A percentile compares a stretch with the other conserved stretches of the same genome.
Conservation (phyloP, 768 basidiomycete species). For the Leccinum subtestaceum region DNA sequence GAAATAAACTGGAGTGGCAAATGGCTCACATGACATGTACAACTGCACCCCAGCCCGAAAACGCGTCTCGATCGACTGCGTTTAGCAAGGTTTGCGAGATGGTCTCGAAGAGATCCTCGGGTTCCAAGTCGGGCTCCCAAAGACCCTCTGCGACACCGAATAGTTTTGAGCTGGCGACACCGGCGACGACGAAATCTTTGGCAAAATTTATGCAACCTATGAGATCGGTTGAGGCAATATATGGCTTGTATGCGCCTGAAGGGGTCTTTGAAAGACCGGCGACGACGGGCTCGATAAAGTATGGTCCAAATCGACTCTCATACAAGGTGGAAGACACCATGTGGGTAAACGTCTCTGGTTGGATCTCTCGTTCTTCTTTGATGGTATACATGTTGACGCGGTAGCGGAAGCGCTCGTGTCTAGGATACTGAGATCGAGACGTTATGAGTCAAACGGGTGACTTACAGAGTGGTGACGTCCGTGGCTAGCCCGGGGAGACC, state of each 20-base stretch:
- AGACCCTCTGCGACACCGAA: constrained; percentile 97
- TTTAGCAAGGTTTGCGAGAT: constrained; percentile 95
- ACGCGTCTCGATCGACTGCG: constrained; percentile 93
- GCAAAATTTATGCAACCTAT: constrained; percentile 93
- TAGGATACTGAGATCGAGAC: constrained; percentile 30
- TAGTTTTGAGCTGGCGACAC: constrained; percentile 87
- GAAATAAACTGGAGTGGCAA: constrained; percentile 6
- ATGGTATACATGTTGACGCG: constrained; percentile 99
- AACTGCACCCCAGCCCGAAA: constrained; percentile 94
- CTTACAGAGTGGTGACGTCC: constrained; percentile 89
- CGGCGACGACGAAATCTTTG: constrained; percentile 95
- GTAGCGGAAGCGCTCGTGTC: constrained; percentile 88
- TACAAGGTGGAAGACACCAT: constrained; percentile 95
- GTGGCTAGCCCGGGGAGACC: constrained; percentile 92
- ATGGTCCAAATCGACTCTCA: constrained; percentile 93
- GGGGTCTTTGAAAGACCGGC: constrained; percentile 81
- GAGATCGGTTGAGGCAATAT: constrained; percentile 92
- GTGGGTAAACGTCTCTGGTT: constrained; percentile 94
- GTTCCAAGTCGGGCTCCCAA: constrained; percentile 96
- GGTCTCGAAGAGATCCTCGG: constrained; percentile 97
- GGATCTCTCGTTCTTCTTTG: constrained; percentile 97
- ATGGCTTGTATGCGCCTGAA: constrained; percentile 76
- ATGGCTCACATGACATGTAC: constrained; percentile 89
- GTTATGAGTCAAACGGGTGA: constrained; percentile 5
- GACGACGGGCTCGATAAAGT: constrained; percentile 95